phyloP scores from a whole-genome alignment of 2,329 filamentous ascomycete genomes.

The Keithomyces neogunnii region DNA sequence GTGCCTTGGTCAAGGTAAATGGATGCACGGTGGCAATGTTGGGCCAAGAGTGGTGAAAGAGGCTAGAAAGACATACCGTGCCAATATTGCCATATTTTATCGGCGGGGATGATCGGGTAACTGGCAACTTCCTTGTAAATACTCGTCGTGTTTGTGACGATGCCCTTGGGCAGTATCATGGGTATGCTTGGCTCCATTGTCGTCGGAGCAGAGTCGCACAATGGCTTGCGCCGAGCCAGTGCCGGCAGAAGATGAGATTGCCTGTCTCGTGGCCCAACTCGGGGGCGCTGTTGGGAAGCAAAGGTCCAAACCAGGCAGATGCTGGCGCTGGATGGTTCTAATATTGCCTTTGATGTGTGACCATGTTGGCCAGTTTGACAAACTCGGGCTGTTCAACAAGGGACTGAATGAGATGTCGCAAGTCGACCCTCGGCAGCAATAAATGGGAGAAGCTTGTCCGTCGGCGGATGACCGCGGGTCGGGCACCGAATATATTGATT shows the following conservation, averaged over 20 bases:
- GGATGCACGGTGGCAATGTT: too few relatives aligned
- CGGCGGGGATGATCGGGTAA: constrained; percentile 39
- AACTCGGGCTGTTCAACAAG: background rate
- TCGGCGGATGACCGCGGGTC: too few relatives aligned
- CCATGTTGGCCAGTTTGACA: constrained; percentile 2
- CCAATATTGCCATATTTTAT: constrained; percentile 48
- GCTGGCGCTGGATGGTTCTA: constrained; percentile 2
- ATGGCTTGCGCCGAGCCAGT: background rate
- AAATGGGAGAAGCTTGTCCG: background rate
- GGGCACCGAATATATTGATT: too few relatives aligned
- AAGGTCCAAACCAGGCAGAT: background rate
- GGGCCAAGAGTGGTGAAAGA: background rate
- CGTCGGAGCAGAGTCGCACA: background rate
- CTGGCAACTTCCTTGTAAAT: constrained; percentile 47
- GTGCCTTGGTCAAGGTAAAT: background rate
- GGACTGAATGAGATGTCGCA: background rate
- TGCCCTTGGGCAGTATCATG: constrained; percentile 47
- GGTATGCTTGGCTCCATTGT: constrained; percentile 27
- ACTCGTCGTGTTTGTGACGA: constrained; percentile 43
- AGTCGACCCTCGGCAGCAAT: background rate
- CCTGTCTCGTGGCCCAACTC: background rate
- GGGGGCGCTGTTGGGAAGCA: background rate
- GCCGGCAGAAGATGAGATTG: background rate
- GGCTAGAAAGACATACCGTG: constrained; percentile 34
- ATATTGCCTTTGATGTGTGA: background rate